phyloP scores from a whole-genome alignment of 495 filamentous ascomycete genomes.

The Achaetomiella virescens region DNA sequence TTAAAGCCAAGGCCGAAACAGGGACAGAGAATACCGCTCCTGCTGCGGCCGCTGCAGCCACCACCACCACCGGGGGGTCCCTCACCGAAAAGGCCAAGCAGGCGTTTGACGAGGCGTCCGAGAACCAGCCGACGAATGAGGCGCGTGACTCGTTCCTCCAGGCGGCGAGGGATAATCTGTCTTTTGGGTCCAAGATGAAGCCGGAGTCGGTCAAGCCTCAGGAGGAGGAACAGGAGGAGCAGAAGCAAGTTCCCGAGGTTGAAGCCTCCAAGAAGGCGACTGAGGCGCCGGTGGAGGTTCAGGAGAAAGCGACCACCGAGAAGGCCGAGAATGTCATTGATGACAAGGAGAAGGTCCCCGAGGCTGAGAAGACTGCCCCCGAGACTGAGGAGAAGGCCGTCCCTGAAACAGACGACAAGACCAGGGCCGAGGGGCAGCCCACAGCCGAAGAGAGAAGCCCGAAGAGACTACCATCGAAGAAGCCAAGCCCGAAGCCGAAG shows the following conservation, averaged over 20 bases:
- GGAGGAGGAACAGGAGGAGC: neutral
- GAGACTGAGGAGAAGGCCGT: constrained; percentile 1
- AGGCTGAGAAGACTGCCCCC: neutral
- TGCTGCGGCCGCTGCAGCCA: no score
- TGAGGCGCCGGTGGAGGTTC: neutral
- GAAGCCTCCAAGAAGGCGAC: neutral
- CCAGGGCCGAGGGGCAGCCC: no score
- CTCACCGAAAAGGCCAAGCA: constrained; percentile 27
- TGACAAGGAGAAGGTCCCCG: neutral
- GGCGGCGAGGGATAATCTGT: constrained; percentile 10
- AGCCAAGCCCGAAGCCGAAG: neutral
- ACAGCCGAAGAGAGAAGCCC: no score
- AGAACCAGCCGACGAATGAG: constrained; percentile 23
- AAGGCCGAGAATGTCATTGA: neutral
- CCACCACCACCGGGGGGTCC: constrained; percentile 4
- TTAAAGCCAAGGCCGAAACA: neutral
- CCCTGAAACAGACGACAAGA: neutral
- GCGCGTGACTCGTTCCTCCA: constrained; percentile 23
- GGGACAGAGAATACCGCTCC: no score
- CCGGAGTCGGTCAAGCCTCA: neutral
- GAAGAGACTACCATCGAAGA: neutral
- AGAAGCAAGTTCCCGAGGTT: neutral
- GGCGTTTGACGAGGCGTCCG: constrained; percentile 24
- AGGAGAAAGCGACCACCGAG: neutral
- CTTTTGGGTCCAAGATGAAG: neutral